These are phyloP conservation scores for Myriangium duriaei DNA, from an alignment of 2,329 filamentous ascomycete genomes.

Conservation along the genomic window DNA sequence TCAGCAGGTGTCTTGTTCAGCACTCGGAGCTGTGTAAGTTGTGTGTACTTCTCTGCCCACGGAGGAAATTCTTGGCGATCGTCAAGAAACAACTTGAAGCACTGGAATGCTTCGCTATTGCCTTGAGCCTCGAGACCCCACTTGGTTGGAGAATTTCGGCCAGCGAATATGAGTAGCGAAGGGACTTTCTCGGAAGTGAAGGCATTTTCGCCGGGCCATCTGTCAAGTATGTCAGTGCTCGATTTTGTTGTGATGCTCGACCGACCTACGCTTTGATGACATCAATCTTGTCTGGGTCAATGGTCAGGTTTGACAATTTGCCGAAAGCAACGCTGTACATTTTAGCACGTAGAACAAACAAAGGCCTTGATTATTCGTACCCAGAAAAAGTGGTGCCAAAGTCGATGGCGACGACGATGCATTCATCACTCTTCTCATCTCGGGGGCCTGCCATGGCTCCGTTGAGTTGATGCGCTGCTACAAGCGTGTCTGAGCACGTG, in stretches of 20 bases:
- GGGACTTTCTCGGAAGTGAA: slow-evolving; percentile 84
- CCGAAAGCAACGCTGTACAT: too few relatives aligned
- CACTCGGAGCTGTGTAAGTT: slow-evolving; percentile 57
- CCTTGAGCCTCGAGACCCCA: slow-evolving; percentile 79
- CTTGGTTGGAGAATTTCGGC: slow-evolving; percentile 35
- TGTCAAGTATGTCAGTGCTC: slow-evolving; percentile 10
- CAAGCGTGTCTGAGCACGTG: too few relatives aligned
- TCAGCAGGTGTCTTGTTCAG: slow-evolving; percentile 67
- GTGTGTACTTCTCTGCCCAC: slow-evolving; percentile 63
- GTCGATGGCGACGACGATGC: slow-evolving; percentile 59
- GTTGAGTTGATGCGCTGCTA: too few relatives aligned
- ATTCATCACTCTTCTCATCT: too few relatives aligned
- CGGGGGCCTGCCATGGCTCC: too few relatives aligned
- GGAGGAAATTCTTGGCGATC: slow-evolving; percentile 68
- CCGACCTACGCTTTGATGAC: slow-evolving; percentile 73
- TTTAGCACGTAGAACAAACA: slow-evolving; percentile 9
- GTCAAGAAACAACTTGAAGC: slow-evolving; percentile 76
- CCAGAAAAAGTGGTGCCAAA: slow-evolving; percentile 68
- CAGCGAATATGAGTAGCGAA: slow-evolving; percentile 54
- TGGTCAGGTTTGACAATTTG: slow-evolving; percentile 56
- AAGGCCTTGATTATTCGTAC: neutral
- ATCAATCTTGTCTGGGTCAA: slow-evolving; percentile 46
- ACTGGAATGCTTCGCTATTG: slow-evolving; percentile 61
- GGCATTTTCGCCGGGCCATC: slow-evolving; percentile 70
- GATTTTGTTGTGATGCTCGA: slow-evolving; percentile 8